phyloP scores from a whole-genome alignment of 2,329 filamentous ascomycete genomes.

The Claviceps maximensis region DNA sequence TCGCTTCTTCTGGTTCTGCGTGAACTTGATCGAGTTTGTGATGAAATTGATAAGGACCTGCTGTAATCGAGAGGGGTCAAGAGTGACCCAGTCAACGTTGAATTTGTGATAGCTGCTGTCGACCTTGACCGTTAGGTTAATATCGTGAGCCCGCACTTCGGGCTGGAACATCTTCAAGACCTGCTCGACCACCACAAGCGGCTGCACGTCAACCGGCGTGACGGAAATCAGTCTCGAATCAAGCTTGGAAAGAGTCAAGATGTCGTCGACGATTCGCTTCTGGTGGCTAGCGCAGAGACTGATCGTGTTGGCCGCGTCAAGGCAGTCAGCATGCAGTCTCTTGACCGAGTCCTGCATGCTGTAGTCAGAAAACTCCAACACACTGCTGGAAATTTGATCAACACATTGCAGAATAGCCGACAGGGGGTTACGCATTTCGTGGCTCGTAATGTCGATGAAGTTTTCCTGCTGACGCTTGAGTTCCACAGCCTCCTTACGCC shows the following conservation, averaged over 20 bases:
- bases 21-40: conserved; percentile 52
- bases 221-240: conserved; percentile 58
- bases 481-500: conserved; percentile 68
- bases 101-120: conserved; percentile 52
- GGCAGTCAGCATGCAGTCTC: conserved; percentile 36
- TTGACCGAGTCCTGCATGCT: conserved; percentile 27
- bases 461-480: conserved; percentile 60
- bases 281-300: conserved; percentile 67
- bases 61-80: conserved; percentile 61
- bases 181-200: conserved; percentile 48
- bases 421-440: conserved; percentile 65
- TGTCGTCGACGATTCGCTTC: conserved; percentile 58
- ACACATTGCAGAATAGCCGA: conserved; percentile 64
- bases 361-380: conserved; percentile 26
- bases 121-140: conserved; percentile 54
- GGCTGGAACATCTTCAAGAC: conserved; percentile 68
- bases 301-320: conserved; percentile 68
- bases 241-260: conserved; percentile 55
- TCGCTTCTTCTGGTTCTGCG: conserved; percentile 43
- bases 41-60: conserved; percentile 67
- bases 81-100: conserved; percentile 55
- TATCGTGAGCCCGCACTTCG: conserved; percentile 57
- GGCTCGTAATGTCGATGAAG: conserved; percentile 60
- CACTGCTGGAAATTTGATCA: conserved; percentile 49
- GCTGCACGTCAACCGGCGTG: conserved; percentile 56